phyloP scores from a whole-genome alignment of 371 early-diverging fungal species.

The Rhizomucor pusillus region DNA sequence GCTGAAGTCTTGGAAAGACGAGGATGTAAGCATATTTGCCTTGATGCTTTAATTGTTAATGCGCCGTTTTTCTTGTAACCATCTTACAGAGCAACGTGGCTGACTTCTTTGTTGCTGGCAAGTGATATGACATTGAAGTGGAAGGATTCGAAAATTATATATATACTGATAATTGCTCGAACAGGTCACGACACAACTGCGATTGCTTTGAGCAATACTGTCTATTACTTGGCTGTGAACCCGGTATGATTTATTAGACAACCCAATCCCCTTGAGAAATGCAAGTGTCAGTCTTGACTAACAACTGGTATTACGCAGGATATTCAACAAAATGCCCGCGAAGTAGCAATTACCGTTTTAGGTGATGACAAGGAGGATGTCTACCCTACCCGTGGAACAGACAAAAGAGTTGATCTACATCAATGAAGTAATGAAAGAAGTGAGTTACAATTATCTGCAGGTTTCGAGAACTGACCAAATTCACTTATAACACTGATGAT shows the following conservation, averaged over 20 bases:
- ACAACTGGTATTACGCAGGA: no score
- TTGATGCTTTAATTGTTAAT: no score
- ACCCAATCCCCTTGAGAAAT: no score
- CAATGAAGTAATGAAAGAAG: conserved; percentile 33
- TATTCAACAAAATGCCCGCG: conserved; percentile 28
- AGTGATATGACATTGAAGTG: no score
- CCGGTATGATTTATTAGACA: conserved; percentile 15
- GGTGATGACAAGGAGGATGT: conserved; percentile 33
- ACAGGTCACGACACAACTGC: conserved; percentile 33
- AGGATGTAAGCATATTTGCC: no score
- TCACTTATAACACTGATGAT: no score
- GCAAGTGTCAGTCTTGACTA: no score
- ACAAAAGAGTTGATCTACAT: conserved; percentile 37
- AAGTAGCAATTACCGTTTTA: conserved; percentile 18
- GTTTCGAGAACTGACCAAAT: no score
- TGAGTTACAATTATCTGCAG: neutral
- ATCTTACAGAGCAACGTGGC: conserved; percentile 46
- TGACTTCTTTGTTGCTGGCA: conserved; percentile 44
- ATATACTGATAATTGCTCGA: no score
- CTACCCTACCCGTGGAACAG: conserved; percentile 38
- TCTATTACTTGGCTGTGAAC: conserved; percentile 30
- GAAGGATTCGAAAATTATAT: no score
- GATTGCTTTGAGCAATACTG: conserved; percentile 18
- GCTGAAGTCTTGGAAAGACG: conserved; percentile 26
- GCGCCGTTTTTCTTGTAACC: conserved; percentile 6